These are phyloP conservation scores for Halteria grandinella DNA, from an alignment of 73 alveolate species.

Conservation along the genomic window DNA sequence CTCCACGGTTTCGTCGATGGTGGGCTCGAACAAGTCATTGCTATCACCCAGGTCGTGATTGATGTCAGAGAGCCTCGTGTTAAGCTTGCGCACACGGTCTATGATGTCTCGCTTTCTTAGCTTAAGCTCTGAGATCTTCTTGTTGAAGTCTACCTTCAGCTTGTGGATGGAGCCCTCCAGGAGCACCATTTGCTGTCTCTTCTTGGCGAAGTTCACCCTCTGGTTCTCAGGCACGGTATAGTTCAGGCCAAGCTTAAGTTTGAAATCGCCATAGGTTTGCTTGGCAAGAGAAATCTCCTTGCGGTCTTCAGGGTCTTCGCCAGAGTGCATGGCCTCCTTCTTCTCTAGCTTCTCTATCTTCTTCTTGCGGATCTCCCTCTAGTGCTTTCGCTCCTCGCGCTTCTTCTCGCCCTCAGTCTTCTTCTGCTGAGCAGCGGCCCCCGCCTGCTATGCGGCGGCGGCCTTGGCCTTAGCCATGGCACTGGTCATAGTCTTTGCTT, in stretches of 20 bases:
- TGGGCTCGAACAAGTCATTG: constrained; percentile 76
- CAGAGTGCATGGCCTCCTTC: constrained; percentile 81
- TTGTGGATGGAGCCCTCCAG: constrained; percentile 87
- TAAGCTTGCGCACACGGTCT: constrained; percentile 66
- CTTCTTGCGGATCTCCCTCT: constrained; percentile 68
- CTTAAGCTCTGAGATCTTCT: constrained; percentile 77
- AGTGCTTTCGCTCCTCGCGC: constrained; percentile 66
- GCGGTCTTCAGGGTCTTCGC: constrained; percentile 83
- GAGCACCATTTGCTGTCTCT: constrained; percentile 89
- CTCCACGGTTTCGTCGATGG: constrained; percentile 75
- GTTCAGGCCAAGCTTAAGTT: constrained; percentile 73
- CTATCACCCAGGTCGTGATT: constrained; percentile 73
- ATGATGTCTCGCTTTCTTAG: constrained; percentile 78
- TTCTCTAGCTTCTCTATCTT: constrained; percentile 79
- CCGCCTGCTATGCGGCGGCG: not conserved
- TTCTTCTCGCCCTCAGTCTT: constrained; percentile 71
- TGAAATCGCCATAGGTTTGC: constrained; percentile 82
- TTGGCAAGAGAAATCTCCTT: constrained; percentile 84
- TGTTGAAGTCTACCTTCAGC: constrained; percentile 87
- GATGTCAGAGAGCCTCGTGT: constrained; percentile 75
- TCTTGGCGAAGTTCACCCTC: constrained; percentile 87
- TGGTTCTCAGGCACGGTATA: constrained; percentile 88
- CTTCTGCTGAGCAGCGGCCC: constrained; percentile 10
- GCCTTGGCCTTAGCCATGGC: not conserved
- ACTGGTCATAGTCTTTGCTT: not conserved